Base-by-base conservation (phyloP, 805 yeast genomes). In the Pichia eremophila region DNA sequence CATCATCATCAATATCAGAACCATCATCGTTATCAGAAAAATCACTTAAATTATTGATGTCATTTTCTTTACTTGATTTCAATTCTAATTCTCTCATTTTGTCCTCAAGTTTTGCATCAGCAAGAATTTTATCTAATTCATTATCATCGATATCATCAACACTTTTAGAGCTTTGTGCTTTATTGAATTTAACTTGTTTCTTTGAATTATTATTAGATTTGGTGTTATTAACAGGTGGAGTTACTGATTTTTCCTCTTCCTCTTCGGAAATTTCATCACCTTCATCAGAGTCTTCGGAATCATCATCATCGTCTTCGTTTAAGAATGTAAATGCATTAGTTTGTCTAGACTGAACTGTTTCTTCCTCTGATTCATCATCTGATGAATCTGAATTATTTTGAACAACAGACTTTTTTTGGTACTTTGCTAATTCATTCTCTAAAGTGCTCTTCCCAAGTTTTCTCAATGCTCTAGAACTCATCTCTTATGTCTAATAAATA, bases 101-200 rank as follows among this genome's bases (percentile, higher is more conserved):
- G 55, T 52, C 62, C 50, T 46, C 49, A 9, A 54, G 39, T 38
- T 49, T 44, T 7, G 66, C 65, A 45, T 79, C 76, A 18, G 67
- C 72, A 5, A 83, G 59, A 5, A 81, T 66, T 50, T 65, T 66
- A 60, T 81, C 86, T 27, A 83, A 63, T 34, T 79, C 86, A 8
- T 76, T 51, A 32, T 57, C 59, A 32, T 51, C 55, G 8, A 47
- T 28, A 34, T 49, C 53, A 44, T 53, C 56, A 81, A 53, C 47
- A 8, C 25, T 49, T 35, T 31, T 51, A 56, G 17, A 41, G 53
- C 27, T 36, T 57, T 51, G 52, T n/a, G 19, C 1, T 51, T 56
- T 27, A 31, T 25, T 40, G 36, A 41, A 45, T 34, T 48, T 40
- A 8, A 8, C 18, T 32, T 25, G 38, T 27, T 42, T 45, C 31